These are phyloP conservation scores for Castanospermum australe DNA, from an alignment of 306 rosid genomes.

Conservation along the genomic window DNA sequence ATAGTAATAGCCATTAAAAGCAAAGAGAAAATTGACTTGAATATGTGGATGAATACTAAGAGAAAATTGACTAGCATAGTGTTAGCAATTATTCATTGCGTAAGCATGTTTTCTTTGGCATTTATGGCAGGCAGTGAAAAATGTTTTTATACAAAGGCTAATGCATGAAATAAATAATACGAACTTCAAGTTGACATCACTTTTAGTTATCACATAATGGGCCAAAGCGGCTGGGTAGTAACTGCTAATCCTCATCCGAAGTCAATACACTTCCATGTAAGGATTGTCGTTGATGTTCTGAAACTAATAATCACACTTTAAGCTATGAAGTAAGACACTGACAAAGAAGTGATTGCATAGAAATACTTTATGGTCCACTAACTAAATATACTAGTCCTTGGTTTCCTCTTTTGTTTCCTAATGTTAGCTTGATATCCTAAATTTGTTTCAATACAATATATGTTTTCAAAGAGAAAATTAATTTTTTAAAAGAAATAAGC, in stretches of 20 bases:
- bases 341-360: background rate
- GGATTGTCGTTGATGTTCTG: background rate
- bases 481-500: background rate
- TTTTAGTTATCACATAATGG: background rate
- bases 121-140: background rate
- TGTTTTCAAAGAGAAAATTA: background rate
- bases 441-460: background rate
- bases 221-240: background rate
- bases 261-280: background rate
- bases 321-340: background rate
- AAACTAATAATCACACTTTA: background rate
- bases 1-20: background rate
- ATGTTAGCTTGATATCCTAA: constrained; percentile 8
- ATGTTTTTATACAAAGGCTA: background rate
- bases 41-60: background rate
- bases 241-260: background rate
- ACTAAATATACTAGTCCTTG: background rate
- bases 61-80: background rate
- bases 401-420: background rate
- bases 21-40: background rate
- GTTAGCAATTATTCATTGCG: background rate
- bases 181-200: background rate
- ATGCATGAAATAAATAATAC: background rate
- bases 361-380: background rate
- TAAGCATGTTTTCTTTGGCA: background rate